phyloP scores from a whole-genome alignment of 331 rosid genomes.

The Acacia concinna region DNA sequence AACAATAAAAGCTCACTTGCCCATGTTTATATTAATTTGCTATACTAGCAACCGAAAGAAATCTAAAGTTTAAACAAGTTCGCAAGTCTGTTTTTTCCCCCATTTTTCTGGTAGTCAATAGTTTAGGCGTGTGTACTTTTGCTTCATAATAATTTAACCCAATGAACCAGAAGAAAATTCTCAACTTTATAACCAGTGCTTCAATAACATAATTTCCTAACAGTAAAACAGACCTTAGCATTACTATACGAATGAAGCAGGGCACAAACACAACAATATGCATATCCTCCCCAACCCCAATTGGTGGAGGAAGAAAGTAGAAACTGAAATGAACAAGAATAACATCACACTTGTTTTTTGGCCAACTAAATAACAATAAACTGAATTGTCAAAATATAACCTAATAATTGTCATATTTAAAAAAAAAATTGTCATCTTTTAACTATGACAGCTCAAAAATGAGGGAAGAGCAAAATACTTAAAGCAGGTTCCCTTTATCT shows the following conservation, averaged over 20 bases:
- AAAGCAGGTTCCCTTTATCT: conserved; percentile 40
- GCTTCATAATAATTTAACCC: background rate
- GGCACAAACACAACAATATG: background rate
- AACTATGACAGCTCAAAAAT: background rate
- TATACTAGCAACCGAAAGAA: background rate
- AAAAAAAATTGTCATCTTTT: background rate
- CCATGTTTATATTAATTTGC: background rate
- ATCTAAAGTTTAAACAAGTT: background rate
- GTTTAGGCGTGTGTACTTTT: background rate
- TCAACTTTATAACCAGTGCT: background rate
- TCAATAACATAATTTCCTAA: background rate
- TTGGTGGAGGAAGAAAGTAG: background rate
- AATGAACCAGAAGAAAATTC: background rate
- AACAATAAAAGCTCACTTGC: conserved; percentile 3
- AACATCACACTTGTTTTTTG: background rate
- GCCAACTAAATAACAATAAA: background rate
- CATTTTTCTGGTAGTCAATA: background rate
- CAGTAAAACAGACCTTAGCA: background rate
- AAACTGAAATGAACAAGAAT: background rate
- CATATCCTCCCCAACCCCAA: conserved; percentile 6
- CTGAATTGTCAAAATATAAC: background rate
- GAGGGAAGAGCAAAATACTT: conserved; percentile 60
- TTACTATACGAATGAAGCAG: too few species aligned
- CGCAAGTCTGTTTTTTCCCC: background rate
- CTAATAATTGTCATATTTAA: background rate